These are phyloP conservation scores for Coemansia sp. DNA, from an alignment of 192 early-diverging fungal genomes.

Conservation along the genomic window DNA sequence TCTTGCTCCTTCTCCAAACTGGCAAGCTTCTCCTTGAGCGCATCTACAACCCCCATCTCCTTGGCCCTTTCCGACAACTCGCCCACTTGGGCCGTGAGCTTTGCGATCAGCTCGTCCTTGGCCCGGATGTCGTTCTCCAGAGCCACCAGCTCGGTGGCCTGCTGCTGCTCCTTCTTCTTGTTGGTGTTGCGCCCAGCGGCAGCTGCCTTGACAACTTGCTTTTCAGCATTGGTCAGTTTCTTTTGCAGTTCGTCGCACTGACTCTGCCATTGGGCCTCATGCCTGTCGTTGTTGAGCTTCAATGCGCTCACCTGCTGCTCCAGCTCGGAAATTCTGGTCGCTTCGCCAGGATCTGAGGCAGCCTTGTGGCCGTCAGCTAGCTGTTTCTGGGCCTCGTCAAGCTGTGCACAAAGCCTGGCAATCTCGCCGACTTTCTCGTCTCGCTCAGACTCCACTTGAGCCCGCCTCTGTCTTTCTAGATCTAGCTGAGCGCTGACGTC, in stretches of 20 bases:
- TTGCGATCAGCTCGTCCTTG: conserved; percentile 46
- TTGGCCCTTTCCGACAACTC: conserved; percentile 54
- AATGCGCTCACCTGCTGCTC: conserved; percentile 24
- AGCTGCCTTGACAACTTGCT: conserved; percentile 49
- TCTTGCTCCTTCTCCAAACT: conserved; percentile 69
- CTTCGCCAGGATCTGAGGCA: neutral
- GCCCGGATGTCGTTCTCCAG: conserved; percentile 18
- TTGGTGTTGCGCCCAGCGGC: conserved; percentile 42
- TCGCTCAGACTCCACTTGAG: conserved; percentile 14
- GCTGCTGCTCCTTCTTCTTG: conserved; percentile 54
- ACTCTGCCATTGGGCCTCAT: conserved; percentile 17
- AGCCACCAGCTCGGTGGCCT: conserved; percentile 20
- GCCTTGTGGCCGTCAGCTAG: neutral
- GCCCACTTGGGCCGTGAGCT: conserved; percentile 56
- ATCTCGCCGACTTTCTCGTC: conserved; percentile 13
- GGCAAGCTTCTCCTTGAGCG: conserved; percentile 43
- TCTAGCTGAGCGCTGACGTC: neutral
- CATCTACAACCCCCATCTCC: conserved; percentile 19
- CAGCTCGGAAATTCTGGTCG: conserved; percentile 15
- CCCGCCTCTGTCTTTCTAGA: conserved; percentile 23
- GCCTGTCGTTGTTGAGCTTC: conserved; percentile 9
- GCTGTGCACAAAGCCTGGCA: conserved; percentile 7
- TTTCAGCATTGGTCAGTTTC: conserved; percentile 44
- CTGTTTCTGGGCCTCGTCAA: conserved; percentile 8
- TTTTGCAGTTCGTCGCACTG: conserved; percentile 37